These are phyloP conservation scores for Verticillium tricorpus DNA, from an alignment of 2,329 filamentous ascomycete genomes.

Conservation along the genomic window DNA sequence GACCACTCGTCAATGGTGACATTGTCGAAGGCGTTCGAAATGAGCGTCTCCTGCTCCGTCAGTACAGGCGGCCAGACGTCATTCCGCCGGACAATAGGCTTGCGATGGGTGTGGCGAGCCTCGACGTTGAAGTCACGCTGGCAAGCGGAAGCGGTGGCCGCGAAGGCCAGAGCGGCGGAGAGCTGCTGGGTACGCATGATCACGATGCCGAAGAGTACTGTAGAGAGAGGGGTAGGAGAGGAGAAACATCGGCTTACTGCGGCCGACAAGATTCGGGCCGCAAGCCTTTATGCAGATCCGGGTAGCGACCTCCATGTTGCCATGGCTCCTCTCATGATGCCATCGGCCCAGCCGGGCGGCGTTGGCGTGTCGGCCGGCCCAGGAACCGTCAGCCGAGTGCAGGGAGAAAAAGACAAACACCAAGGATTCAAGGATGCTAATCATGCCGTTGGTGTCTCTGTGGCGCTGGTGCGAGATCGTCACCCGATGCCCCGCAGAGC, in stretches of 20 bases:
- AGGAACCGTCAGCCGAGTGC: not conserved
- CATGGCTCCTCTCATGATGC: not conserved
- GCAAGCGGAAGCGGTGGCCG: constrained; percentile 20
- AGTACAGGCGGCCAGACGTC: constrained; percentile 30
- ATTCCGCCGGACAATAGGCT: constrained; percentile 23
- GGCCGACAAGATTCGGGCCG: not conserved
- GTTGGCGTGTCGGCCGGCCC: not conserved
- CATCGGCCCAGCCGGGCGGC: not conserved
- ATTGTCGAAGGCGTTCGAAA: constrained; percentile 31
- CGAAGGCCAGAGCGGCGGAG: constrained; percentile 12
- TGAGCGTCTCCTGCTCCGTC: constrained; percentile 24
- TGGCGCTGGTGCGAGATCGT: not conserved
- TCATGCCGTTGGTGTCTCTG: not conserved
- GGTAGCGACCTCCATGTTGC: not conserved
- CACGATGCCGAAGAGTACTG: not conserved
- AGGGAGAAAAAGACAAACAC: not conserved
- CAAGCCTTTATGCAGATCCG: not conserved
- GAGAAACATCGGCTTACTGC: not conserved
- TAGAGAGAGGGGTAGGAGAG: not conserved
- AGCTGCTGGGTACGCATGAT: constrained; percentile 3
- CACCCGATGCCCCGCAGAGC: not conserved
- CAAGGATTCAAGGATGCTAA: not conserved
- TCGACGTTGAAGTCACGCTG: constrained; percentile 21
- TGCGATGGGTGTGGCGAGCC: constrained; percentile 25
- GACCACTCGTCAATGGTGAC: constrained; percentile 32